A percentile compares a stretch with the other conserved stretches of the same genome.
These are phyloP conservation scores for Boletus edulis DNA, from an alignment of 768 basidiomycete species.

Conservation along the genomic window DNA sequence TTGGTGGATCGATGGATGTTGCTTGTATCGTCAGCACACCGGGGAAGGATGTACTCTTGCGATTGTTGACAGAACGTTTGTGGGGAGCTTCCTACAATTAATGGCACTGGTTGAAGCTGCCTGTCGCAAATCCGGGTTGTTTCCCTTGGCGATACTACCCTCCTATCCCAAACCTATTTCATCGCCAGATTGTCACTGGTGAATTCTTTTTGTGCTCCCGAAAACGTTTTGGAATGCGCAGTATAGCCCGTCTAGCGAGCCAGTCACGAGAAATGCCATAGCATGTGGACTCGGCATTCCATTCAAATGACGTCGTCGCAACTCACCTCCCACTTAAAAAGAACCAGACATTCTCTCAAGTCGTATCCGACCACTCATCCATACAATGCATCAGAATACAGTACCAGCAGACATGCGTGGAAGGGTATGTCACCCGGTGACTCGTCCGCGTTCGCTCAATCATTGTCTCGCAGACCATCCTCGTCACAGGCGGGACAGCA, in stretches of 20 bases:
- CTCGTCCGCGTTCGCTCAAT: not conserved
- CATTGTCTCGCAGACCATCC: not conserved
- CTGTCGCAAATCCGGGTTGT: not conserved
- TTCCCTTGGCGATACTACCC: not conserved
- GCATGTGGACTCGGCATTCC: not conserved
- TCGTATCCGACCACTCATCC: not conserved
- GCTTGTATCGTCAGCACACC: constrained; percentile 59
- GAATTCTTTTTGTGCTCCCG: too few species aligned
- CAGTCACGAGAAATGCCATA: not conserved
- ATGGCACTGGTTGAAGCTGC: not conserved
- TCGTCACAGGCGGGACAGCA: not conserved
- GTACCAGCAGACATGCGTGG: not conserved
- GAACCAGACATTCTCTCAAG: not conserved
- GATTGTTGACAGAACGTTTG: constrained; percentile 49
- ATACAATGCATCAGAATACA: not conserved
- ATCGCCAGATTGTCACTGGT: too few species aligned
- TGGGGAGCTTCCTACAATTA: constrained; percentile 39
- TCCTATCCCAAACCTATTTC: too few species aligned
- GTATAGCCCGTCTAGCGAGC: not conserved
- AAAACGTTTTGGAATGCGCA: too few species aligned
- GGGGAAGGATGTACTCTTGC: constrained; percentile 51
- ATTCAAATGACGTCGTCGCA: constrained; percentile 12
- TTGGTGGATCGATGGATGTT: constrained; percentile 36
- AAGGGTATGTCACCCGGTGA: not conserved
- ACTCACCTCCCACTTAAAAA: too few species aligned